A percentile compares a stretch with the other conserved stretches of the same genome.
Evolutionary conservation across 75 land plant species (phyloP).

Genomic region (Pinus tabuliformis): DNA sequence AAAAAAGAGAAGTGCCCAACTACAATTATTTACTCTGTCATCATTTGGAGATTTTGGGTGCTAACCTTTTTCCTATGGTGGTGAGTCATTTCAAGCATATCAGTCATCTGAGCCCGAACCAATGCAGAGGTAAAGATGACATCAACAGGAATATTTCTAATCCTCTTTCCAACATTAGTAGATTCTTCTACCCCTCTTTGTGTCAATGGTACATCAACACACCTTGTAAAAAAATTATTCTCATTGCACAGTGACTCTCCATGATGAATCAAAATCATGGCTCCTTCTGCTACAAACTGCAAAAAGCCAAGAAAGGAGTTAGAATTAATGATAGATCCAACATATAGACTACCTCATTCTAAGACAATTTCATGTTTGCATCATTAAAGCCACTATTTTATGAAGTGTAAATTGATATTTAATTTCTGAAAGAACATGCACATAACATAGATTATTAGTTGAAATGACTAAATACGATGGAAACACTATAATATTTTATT

Average conservation of each 20-base stretch:
- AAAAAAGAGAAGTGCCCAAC: background rate
- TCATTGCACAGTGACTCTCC: constrained; percentile 96
- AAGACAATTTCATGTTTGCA: background rate
- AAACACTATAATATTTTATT: too few species aligned
- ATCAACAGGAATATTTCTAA: constrained; percentile 88
- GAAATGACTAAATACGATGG: background rate
- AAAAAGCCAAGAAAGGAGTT: background rate
- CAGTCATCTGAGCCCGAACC: constrained; percentile 96
- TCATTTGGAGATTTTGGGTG: background rate
- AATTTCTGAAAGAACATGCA: background rate
- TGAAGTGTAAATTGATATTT: background rate
- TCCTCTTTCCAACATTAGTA: constrained; percentile 91
- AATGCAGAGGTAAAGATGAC: constrained; percentile 85
- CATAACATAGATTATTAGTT: background rate
- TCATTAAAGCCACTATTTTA: background rate
- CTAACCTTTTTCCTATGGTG: constrained; percentile 89
- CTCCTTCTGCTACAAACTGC: constrained; percentile 61
- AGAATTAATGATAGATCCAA: background rate
- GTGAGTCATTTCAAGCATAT: constrained; percentile 99
- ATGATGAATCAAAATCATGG: constrained; percentile 82
- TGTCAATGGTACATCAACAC: constrained; percentile 94
- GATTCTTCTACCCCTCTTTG: constrained; percentile 91
- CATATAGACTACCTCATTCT: background rate
- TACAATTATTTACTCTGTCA: background rate
- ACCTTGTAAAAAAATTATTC: constrained; percentile 91